phyloP scores from a whole-genome alignment of 2,329 filamentous ascomycete species.

The Ceratocystis albifundus region DNA sequence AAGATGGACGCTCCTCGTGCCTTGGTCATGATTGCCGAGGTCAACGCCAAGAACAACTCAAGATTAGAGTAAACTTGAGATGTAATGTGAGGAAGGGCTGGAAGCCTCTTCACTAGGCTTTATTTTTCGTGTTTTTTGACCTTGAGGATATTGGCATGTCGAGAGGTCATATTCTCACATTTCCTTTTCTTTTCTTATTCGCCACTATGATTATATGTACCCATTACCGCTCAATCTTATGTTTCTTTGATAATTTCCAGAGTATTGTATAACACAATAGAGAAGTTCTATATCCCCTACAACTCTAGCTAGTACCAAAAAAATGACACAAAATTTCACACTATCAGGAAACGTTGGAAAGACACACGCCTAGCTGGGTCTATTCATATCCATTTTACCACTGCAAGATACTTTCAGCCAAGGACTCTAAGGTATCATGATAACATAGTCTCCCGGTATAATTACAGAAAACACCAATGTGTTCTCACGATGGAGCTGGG shows the following conservation, averaged over 20 bases:
- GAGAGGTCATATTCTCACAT: background rate
- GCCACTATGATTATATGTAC: background rate
- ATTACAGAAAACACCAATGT: too few relatives aligned
- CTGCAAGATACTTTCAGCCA: too few relatives aligned
- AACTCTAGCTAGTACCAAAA: background rate
- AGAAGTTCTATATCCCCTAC: background rate
- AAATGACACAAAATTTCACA: background rate
- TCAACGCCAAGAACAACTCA: constrained; percentile 57
- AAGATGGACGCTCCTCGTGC: constrained; percentile 64
- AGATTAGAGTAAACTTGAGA: constrained; percentile 30
- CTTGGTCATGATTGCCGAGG: constrained; percentile 58
- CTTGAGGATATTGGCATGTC: background rate
- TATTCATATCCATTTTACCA: too few relatives aligned
- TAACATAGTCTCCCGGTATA: too few relatives aligned
- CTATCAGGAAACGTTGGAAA: too few relatives aligned
- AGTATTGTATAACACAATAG: background rate
- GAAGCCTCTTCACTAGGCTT: background rate
- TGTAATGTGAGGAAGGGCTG: background rate
- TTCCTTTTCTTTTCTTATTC: background rate
- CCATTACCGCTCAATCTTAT: constrained; percentile 8
- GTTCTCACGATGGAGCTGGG: too few relatives aligned
- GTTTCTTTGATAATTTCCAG: background rate
- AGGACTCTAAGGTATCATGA: too few relatives aligned
- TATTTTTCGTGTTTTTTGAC: background rate
- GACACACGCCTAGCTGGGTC: too few relatives aligned